A percentile compares a stretch with the other conserved stretches of the same genome.
Conservation (phyloP, 805 yeast genomes). For the Kluyveromyces aestuarii region DNA sequence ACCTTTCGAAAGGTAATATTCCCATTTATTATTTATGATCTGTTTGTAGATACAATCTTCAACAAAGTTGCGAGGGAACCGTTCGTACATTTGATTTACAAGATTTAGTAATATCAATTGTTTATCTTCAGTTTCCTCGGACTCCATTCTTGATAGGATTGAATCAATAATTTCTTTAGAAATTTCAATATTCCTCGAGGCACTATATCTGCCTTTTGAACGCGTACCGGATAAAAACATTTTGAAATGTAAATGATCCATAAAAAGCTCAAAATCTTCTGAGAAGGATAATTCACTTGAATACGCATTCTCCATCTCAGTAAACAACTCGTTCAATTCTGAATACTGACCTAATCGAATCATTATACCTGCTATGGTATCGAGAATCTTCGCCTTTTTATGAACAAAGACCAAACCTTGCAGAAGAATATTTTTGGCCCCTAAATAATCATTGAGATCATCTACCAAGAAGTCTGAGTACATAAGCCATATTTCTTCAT, state of each 20-base stretch:
- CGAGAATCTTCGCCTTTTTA: slow-evolving; percentile 17
- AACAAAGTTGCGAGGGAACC: slow-evolving; percentile 13
- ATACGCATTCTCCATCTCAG: slow-evolving; percentile 8
- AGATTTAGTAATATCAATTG: slow-evolving; percentile 14
- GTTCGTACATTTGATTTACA: slow-evolving; percentile 17
- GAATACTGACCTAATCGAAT: slow-evolving; percentile 15
- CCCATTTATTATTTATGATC: slow-evolving; percentile 11
- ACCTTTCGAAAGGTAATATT: slow-evolving; percentile 14
- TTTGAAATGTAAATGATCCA: slow-evolving; percentile 24
- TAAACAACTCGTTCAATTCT: slow-evolving; percentile 9
- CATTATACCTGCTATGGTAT: slow-evolving; percentile 14
- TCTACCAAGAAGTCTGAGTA: slow-evolving; percentile 25
- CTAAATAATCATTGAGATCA: slow-evolving; percentile 11
- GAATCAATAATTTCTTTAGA: slow-evolving; percentile 6
- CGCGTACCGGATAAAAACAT: slow-evolving; percentile 10
- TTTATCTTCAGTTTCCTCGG: slow-evolving; percentile 9
- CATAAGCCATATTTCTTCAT: slow-evolving; percentile 24
- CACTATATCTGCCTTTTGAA: slow-evolving; percentile 13
- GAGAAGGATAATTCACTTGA: slow-evolving; percentile 11
- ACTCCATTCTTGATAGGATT: slow-evolving; percentile 14
- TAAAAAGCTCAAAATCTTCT: slow-evolving; percentile 23
- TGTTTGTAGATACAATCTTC: slow-evolving; percentile 17
- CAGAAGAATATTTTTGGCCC: slow-evolving; percentile 18
- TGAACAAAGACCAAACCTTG: slow-evolving; percentile 14
- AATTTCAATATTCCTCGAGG: neutral